Percentiles rank a stretch among this genome's conserved stretches.
Conservation (phyloP, 805 yeast species). For the Ogataea parapolymorpha region DNA sequence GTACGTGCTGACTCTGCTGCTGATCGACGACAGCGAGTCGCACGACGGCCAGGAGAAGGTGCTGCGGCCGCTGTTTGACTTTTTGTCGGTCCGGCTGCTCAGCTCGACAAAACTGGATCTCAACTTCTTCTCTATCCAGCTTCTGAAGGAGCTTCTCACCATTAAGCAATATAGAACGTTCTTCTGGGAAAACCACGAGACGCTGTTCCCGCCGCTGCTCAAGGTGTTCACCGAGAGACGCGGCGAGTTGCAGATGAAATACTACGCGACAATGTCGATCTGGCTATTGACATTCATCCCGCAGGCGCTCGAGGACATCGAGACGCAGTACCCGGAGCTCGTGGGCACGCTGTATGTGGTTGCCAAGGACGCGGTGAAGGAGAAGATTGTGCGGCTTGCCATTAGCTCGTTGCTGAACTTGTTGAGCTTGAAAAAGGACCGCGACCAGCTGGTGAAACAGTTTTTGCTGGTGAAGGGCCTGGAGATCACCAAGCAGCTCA, state of each 20-base stretch:
- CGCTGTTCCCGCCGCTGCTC: conserved; percentile 48
- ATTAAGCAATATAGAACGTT: conserved; percentile 49
- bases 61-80: conserved; percentile 38
- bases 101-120: conserved; percentile 43
- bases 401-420: conserved; percentile 69
- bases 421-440: conserved; percentile 38
- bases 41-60: conserved; percentile 32
- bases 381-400: conserved; percentile 84
- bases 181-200: conserved; percentile 44
- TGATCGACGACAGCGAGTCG: conserved; percentile 29
- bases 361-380: conserved; percentile 82
- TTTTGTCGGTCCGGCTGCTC: conserved; percentile 28
- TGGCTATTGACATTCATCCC: conserved; percentile 84
- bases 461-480: conserved; percentile 73
- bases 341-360: conserved; percentile 52
- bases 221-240: conserved; percentile 41
- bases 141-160: conserved; percentile 58
- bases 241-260: conserved; percentile 75
- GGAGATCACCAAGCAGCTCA: conserved; percentile 60
- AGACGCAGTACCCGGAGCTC: conserved; percentile 50
- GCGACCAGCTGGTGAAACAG: conserved; percentile 54
- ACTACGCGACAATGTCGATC: conserved; percentile 68
- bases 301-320: conserved; percentile 45
- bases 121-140: conserved; percentile 62
- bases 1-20: conserved; percentile 49